Evolutionary conservation across 2,329 filamentous ascomycete species (phyloP), one percentile per base, ranked within the genome.

Genomic region (Penicillium sp.): DNA sequence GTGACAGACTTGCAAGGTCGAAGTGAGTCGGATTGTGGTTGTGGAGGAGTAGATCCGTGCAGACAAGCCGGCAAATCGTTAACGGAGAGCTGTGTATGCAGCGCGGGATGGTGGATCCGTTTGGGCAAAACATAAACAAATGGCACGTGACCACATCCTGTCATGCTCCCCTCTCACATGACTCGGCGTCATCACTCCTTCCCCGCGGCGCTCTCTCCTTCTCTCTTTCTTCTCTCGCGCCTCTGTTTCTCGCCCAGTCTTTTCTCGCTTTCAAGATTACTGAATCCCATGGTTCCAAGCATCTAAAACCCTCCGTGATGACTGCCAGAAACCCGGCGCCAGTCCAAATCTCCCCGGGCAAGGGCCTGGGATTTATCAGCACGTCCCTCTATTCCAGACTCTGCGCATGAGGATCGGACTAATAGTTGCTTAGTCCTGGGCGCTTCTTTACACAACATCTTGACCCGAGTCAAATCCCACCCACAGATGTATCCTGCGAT

Each of bases 391-490:
- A 19, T 32, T 8, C 32, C 7, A 20, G 39, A 41, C 45, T 41
- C 48, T 41, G 51, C 13, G 33, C 21, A 23, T 28, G 20, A 28
- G 33, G 33, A 46, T 41, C 41, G 36, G 54, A n/a, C 49, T 63
- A 60, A 63, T 40, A 42, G 27, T 39, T 37, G 14, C 15, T 36
- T 61, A 94, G 89, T 84, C 34, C 81, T 98, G 42, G 93, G 93
- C 41, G 86, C 88, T 48, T 95, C 90, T 2, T 79, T 98, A 23
- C 89, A 97, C 68, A 88, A 95, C 60, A 78, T 94, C 57, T 71
- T 97, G 45, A 89, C 86, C 18, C 83, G 87, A 37, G 76, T 97
- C 58, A 97, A 96, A 64, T 84, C 87, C 37, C 87, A 94, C 62
- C 87, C 88, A 7, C 81, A 86, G 53, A 76, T 77, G 4, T 96